Conservation (phyloP, 306 rosid species). For the Cicer bijugum region DNA sequence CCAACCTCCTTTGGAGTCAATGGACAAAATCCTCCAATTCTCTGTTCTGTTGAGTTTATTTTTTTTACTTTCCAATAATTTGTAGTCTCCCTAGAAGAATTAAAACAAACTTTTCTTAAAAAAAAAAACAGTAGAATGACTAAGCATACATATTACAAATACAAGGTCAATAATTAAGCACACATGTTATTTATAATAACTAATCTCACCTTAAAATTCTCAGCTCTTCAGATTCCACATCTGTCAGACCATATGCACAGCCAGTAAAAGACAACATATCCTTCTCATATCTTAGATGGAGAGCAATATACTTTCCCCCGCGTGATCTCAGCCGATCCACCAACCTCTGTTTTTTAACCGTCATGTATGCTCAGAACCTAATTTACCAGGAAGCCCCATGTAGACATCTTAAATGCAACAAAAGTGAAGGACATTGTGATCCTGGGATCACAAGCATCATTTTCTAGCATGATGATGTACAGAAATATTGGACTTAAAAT, state of each 20-base stretch:
- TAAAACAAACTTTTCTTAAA: slow-evolving; percentile 27
- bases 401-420: slow-evolving; percentile 89
- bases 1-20: slow-evolving; percentile 93
- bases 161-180: slow-evolving; percentile 8
- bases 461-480: slow-evolving; percentile 49
- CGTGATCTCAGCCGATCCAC: slow-evolving; percentile 86
- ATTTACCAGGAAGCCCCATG: slow-evolving; percentile 84
- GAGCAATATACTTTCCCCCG: slow-evolving; percentile 86
- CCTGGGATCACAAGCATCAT: slow-evolving; percentile 49
- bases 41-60: slow-evolving; percentile 84
- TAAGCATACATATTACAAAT: neutral
- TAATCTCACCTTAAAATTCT: slow-evolving; percentile 77
- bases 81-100: slow-evolving; percentile 78
- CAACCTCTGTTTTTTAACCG: slow-evolving; percentile 96
- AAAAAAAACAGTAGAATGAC: neutral
- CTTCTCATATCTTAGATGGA: slow-evolving; percentile 93
- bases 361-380: slow-evolving; percentile 97
- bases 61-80: slow-evolving; percentile 85
- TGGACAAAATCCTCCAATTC: slow-evolving; percentile 87
- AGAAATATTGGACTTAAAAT: slow-evolving; percentile 38
- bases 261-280: slow-evolving; percentile 97
- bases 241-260: slow-evolving; percentile 79
- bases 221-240: slow-evolving; percentile 84
- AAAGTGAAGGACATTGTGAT: slow-evolving; percentile 46
- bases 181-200: neutral